Evolutionary conservation across 2,329 filamentous ascomycete species (phyloP), one percentile per base, ranked within the genome.

Genomic region (Lizonia empirigonia): DNA sequence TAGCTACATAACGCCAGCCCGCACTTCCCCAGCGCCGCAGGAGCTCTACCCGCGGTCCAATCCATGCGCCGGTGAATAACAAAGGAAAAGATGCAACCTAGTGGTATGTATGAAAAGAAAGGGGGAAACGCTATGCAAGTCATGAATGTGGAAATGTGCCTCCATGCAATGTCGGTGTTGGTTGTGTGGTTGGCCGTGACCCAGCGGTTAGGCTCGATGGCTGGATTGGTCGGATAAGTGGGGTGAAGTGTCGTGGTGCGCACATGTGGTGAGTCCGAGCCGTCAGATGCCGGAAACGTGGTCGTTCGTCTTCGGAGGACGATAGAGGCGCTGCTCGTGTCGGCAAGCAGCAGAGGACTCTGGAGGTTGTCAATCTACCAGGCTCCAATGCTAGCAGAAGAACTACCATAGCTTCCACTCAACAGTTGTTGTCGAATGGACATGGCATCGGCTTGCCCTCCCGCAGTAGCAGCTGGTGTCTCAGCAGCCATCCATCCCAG

Each of bases 401-500:
- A 71, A 44, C 78, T 79, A 22, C 81, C 82, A 60, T 84, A 85
- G 32, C 78, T 83, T 52, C 79, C 83, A 53, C 74, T 82, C 46
- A 84, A 69, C 32, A 84, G 72, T 61, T 84, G 82, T 38, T 74
- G 69, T 38, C 72, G 64, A 49, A 74, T 65, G 13, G 70, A 73
- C 60, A 70, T 68, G 44, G 65, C 60, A 49, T 72, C 65, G 10
- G 63, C 47, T 19, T 62, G 55, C 10, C 58, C 60, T 37, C 58
- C 60, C 24, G 63, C 41, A 13, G 64, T 47, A n/a, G 59, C 42
- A 7, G 59, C 49, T 35, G 58, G 40, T 3, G 59, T 47, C 42
- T 69, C 60, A 36, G 79, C 76, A 46, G 82, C 85, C 79, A 91
- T 89, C 90, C 91, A 96, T 33, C 88, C 89, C 22, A 96, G 79